Percentiles rank a stretch among this genome's conserved stretches.
Conservation (phyloP, 345 rosid genomes). For the Pistacia integerrima region DNA sequence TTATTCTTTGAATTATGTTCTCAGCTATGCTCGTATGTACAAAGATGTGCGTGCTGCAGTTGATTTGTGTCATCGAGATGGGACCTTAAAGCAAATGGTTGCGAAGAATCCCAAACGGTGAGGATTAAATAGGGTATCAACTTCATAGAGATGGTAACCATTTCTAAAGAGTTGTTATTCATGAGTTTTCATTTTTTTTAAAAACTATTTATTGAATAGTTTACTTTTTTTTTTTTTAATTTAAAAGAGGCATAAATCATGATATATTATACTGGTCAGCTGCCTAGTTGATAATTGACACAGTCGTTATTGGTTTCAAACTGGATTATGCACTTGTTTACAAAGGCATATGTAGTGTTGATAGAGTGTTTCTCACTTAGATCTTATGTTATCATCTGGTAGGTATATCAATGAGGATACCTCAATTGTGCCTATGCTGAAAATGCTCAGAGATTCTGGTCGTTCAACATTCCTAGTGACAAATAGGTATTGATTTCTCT, state of each 20-base stretch:
- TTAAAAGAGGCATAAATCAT: not conserved
- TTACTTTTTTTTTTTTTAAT: not conserved
- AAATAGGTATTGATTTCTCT: slow-evolving; percentile 62
- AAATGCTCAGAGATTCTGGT: slow-evolving; percentile 90
- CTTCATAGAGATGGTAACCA: not conserved
- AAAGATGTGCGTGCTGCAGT: slow-evolving; percentile 96
- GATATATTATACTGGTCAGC: not conserved
- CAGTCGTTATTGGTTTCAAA: not conserved
- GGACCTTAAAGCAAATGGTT: slow-evolving; percentile 96
- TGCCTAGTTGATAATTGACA: not conserved
- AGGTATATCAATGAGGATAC: slow-evolving; percentile 90
- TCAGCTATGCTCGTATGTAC: slow-evolving; percentile 81
- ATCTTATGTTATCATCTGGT: not conserved
- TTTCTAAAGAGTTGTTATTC: not conserved
- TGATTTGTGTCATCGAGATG: slow-evolving; percentile 98
- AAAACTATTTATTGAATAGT: not conserved
- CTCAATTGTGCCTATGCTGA: slow-evolving; percentile 76
- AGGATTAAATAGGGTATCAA: slow-evolving; percentile 12
- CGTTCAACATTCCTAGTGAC: slow-evolving; percentile 97
- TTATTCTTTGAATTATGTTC: slow-evolving; percentile 13
- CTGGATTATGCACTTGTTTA: not conserved
- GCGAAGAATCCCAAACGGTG: slow-evolving; percentile 79
- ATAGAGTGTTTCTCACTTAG: not conserved
- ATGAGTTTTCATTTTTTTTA: not conserved
- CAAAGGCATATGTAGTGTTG: not conserved